phyloP scores from a whole-genome alignment of 2,329 filamentous ascomycete species.

The Sphaerostilbella broomeana region DNA sequence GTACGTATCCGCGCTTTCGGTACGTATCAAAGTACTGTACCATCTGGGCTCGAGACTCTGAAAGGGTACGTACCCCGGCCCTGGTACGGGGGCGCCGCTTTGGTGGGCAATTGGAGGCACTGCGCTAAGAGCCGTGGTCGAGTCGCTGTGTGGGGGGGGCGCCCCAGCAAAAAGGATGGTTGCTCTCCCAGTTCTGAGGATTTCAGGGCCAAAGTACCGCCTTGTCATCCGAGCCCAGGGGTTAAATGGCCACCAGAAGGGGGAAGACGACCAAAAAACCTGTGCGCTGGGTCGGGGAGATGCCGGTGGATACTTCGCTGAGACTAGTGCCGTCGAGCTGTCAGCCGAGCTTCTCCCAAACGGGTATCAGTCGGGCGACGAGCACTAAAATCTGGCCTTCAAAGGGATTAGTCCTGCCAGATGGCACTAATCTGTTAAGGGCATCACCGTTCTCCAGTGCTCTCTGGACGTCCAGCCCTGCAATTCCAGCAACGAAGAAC shows the following conservation, averaged over 20 bases:
- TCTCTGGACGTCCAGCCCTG: slow-evolving; percentile 9
- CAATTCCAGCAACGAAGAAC: slow-evolving; percentile 2
- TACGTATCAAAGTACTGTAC: neutral
- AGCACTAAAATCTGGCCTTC: neutral
- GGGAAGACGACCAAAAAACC: slow-evolving; percentile 1
- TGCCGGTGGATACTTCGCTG: slow-evolving; percentile 8
- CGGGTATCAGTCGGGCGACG: slow-evolving; percentile 1
- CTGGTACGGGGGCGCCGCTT: slow-evolving; percentile 12
- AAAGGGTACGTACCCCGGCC: slow-evolving; percentile 3
- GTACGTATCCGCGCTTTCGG: slow-evolving; percentile 11
- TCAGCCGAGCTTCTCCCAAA: slow-evolving; percentile 4
- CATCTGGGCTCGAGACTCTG: no score
- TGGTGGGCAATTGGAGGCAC: slow-evolving; percentile 6
- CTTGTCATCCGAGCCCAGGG: slow-evolving; percentile 5
- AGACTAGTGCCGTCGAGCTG: slow-evolving; percentile 6
- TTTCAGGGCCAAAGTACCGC: slow-evolving; percentile 10
- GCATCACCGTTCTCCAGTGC: slow-evolving; percentile 1
- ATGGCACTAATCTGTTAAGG: neutral
- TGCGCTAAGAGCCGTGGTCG: slow-evolving; percentile 3
- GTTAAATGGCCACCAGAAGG: slow-evolving; percentile 7
- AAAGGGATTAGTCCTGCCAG: neutral
- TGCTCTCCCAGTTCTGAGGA: slow-evolving; percentile 1
- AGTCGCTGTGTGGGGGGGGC: slow-evolving; percentile 9
- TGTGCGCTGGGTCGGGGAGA: slow-evolving; percentile 11
- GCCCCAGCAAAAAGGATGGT: neutral